Evolutionary conservation across 176 grass and related monocot species (phyloP).

Genomic region (Saccharum spontaneum): DNA sequence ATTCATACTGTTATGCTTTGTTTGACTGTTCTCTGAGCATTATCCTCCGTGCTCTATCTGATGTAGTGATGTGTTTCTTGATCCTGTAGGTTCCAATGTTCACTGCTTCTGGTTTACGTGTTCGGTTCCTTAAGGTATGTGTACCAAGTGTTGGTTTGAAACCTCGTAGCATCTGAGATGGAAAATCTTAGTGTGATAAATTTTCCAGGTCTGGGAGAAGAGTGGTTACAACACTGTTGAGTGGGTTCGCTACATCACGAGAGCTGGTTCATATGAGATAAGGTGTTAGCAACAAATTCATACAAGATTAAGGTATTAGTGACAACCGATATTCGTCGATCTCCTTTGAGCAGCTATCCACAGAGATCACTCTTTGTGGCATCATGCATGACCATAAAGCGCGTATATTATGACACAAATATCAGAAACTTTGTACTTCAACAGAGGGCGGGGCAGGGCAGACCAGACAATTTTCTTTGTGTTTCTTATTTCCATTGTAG

Average conservation of each 20-base stretch:
- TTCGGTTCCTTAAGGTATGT: constrained; percentile 97
- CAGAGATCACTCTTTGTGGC: not conserved
- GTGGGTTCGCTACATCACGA: constrained; percentile 99
- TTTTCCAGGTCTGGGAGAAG: constrained; percentile 96
- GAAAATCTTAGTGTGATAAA: constrained; percentile 18
- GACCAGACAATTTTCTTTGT: constrained; percentile 21
- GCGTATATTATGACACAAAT: constrained; percentile 22
- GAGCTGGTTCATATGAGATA: constrained; percentile 97
- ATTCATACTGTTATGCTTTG: not conserved
- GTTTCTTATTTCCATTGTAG: constrained; percentile 23
- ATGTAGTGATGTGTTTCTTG: not conserved
- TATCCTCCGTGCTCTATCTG: constrained; percentile 13
- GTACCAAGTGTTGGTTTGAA: constrained; percentile 12
- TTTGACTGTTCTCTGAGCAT: not conserved
- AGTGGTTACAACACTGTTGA: constrained; percentile 99
- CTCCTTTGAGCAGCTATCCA: not conserved
- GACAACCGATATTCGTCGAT: not conserved
- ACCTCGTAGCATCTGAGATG: not conserved
- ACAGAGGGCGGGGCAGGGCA: constrained; percentile 12
- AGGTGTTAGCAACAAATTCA: constrained; percentile 70
- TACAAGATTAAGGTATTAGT: constrained; percentile 93
- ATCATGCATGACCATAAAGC: constrained; percentile 14
- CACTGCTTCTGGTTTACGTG: constrained; percentile 97
- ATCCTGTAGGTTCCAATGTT: constrained; percentile 92
- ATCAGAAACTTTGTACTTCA: constrained; percentile 33